Percentiles rank a stretch among this genome's conserved stretches.
phyloP scores from a whole-genome alignment of 345 rosid genomes.

The Populus pruinosa region DNA sequence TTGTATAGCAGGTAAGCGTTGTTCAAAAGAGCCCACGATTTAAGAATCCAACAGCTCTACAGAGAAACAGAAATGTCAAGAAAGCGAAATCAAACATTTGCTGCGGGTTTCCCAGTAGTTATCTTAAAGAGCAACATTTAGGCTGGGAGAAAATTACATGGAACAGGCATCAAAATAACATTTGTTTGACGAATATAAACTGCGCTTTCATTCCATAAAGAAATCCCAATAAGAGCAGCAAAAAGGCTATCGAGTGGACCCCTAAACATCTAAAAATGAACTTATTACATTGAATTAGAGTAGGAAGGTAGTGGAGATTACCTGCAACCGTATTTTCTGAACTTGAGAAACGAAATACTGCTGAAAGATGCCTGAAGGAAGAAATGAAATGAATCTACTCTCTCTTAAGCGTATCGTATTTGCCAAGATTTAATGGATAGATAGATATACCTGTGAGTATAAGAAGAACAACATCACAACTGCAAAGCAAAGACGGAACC shows the following conservation, averaged over 20 bases:
- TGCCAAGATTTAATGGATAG: no score
- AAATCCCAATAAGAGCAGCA: neutral
- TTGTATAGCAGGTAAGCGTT: neutral
- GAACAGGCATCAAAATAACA: neutral
- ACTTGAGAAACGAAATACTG: slow-evolving; percentile 91
- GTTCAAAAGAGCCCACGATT: neutral
- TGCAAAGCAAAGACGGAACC: slow-evolving; percentile 64
- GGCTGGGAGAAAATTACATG: neutral
- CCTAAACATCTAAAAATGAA: neutral
- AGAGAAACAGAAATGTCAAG: neutral
- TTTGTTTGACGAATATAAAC: neutral
- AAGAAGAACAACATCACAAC: slow-evolving; percentile 64
- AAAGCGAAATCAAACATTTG: neutral
- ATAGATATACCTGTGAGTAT: slow-evolving; percentile 56
- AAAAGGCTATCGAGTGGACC: neutral
- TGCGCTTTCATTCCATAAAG: neutral
- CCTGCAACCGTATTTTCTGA: slow-evolving; percentile 89
- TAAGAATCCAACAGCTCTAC: neutral
- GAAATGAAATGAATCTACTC: neutral
- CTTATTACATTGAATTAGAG: neutral
- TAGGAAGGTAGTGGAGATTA: slow-evolving; percentile 13
- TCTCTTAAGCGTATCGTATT: no score
- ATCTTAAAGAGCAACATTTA: neutral
- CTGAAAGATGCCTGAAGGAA: slow-evolving; percentile 65
- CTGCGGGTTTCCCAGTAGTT: no score